Percentiles rank a stretch among this genome's conserved stretches.
Conservation (phyloP, 257 asterid species). For the Plantago major region DNA sequence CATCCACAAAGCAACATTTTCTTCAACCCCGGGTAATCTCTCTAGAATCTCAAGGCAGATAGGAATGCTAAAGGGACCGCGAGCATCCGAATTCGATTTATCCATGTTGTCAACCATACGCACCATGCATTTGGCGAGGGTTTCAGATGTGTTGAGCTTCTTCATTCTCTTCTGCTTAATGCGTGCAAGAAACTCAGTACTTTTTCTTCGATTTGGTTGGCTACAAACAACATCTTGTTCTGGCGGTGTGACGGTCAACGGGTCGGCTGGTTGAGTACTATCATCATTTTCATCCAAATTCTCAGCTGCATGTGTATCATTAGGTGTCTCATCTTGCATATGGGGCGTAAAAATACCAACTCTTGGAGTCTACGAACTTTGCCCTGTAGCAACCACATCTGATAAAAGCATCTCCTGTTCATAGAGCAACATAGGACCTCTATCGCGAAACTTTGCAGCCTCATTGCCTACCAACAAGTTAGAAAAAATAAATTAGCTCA, state of each 20-base stretch:
- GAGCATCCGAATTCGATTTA: neutral
- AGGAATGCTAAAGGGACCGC: neutral
- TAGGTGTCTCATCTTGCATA: neutral
- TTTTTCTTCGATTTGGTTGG: neutral
- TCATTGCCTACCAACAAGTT: neutral
- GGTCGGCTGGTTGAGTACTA: neutral
- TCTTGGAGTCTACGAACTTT: neutral
- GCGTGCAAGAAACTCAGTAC: no score
- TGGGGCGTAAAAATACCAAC: neutral
- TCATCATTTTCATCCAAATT: neutral
- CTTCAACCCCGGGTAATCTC: neutral
- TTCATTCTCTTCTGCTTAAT: no score
- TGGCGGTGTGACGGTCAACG: neutral
- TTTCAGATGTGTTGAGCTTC: no score
- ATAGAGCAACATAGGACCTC: neutral
- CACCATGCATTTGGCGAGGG: neutral
- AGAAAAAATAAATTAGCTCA: neutral
- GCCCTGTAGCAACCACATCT: constrained; percentile 1
- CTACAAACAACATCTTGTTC: neutral
- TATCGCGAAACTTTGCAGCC: neutral
- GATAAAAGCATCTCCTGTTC: neutral
- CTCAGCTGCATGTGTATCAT: neutral
- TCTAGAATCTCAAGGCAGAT: neutral
- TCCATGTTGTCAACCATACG: neutral
- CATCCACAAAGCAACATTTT: neutral